phyloP scores from a whole-genome alignment of 164 flowering plant genomes.

The Buxus sempervirens region DNA sequence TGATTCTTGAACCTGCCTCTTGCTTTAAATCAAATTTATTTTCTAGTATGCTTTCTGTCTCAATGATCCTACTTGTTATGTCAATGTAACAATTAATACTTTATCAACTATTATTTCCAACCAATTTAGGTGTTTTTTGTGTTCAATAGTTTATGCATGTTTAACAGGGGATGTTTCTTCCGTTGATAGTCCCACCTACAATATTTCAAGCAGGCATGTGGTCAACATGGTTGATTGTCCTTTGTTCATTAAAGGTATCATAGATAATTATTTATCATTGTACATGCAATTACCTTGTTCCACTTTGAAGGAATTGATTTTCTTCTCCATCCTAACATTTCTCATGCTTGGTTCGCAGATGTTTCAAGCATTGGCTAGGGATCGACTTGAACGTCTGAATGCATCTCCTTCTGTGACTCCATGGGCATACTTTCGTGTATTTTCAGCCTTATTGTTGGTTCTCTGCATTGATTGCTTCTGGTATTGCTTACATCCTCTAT shows the following conservation, averaged over 20 bases:
- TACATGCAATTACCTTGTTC: neutral
- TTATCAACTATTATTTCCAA: too few species aligned
- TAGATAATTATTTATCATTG: neutral
- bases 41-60: too few species aligned
- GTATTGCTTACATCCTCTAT: constrained; percentile 35
- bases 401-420: constrained; percentile 93
- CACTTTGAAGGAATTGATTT: neutral
- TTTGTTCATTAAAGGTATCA: constrained; percentile 83
- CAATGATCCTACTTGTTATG: too few species aligned
- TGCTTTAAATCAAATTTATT: neutral
- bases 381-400: constrained; percentile 88
- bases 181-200: constrained; percentile 77
- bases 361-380: constrained; percentile 95
- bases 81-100: too few species aligned
- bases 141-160: neutral
- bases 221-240: constrained; percentile 77
- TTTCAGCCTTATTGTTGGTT: constrained; percentile 68
- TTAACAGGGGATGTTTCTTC: constrained; percentile 85
- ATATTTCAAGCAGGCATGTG: constrained; percentile 68
- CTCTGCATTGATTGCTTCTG: constrained; percentile 59
- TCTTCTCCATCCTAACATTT: constrained; percentile 8
- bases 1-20: too few species aligned
- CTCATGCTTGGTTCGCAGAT: constrained; percentile 45
- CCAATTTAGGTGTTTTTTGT: too few species aligned
- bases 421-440: constrained; percentile 85